These are phyloP conservation scores for Yarrowia bubula DNA, from an alignment of 805 yeast genomes.

Conservation along the genomic window DNA sequence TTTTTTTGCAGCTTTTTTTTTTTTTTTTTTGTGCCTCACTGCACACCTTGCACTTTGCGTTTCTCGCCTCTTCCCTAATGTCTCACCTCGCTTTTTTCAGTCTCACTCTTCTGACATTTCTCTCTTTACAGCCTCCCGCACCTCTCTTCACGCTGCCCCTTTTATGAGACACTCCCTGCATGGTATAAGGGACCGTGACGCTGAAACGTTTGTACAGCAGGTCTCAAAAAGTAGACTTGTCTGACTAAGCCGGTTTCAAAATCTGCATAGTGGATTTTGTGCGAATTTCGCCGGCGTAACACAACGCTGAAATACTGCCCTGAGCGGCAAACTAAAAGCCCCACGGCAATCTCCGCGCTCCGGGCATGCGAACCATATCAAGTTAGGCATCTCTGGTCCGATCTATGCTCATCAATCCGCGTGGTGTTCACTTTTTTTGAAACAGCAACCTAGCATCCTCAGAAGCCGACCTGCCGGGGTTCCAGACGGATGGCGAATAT, in stretches of 20 bases:
- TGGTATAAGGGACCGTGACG: not conserved
- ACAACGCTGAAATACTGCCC: too few species aligned
- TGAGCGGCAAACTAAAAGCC: too few species aligned
- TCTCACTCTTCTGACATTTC: not conserved
- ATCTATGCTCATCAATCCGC: too few species aligned
- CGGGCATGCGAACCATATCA: too few species aligned
- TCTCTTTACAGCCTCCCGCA: not conserved
- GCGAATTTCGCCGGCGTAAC: too few species aligned
- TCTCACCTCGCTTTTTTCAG: not conserved
- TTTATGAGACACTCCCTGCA: slow-evolving; percentile 26
- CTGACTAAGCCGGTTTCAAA: too few species aligned
- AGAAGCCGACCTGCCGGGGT: too few species aligned
- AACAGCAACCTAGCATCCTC: not conserved
- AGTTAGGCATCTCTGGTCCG: too few species aligned
- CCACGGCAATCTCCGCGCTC: too few species aligned
- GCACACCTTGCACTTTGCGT: not conserved
- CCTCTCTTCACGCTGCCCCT: not conserved
- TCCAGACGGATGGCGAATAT: not conserved
- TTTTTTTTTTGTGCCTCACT: not conserved
- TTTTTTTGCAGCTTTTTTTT: too few species aligned
- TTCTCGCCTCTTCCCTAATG: not conserved
- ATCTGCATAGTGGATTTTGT: too few species aligned
- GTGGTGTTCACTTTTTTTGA: not conserved
- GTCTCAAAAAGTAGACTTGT: not conserved
- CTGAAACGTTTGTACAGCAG: not conserved